A percentile compares a stretch with the other conserved stretches of the same genome.
phyloP scores from a whole-genome alignment of 768 basidiomycete species.

The Candolleomyces efflorescens region DNA sequence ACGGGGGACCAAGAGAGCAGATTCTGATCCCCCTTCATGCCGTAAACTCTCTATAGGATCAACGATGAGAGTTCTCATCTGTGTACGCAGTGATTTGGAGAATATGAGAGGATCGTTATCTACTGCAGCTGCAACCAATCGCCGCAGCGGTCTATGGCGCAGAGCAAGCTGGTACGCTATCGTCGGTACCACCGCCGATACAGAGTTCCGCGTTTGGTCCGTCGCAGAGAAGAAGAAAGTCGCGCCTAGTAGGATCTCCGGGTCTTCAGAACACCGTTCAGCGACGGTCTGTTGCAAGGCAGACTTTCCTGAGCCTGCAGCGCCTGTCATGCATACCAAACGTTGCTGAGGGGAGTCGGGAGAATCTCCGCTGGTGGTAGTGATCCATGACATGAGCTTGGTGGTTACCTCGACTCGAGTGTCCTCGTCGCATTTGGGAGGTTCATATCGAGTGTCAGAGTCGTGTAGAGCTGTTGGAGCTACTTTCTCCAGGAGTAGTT shows the following conservation, averaged over 20 bases:
- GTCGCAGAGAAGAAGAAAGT: constrained; percentile 9
- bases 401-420: constrained; percentile 2
- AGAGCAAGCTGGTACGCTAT: constrained; percentile 9
- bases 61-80: constrained; percentile 7
- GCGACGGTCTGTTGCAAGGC: constrained; percentile 10
- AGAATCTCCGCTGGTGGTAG: background rate
- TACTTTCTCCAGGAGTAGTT: background rate
- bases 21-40: background rate
- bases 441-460: constrained; percentile 5
- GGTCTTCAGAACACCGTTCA: background rate
- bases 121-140: background rate
- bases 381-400: constrained; percentile 1
- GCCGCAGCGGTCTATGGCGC: background rate
- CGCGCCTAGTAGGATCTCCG: constrained; percentile 4
- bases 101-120: background rate
- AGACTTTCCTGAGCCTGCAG: background rate
- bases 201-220: constrained; percentile 3
- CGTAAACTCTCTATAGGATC: background rate
- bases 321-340: background rate
- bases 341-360: background rate
- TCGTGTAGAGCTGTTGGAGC: background rate
- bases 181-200: constrained; percentile 4
- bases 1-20: background rate
- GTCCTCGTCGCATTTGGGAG: constrained; percentile 6
- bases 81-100: background rate